A percentile compares a stretch with the other conserved stretches of the same genome.
Evolutionary conservation across 2,329 filamentous ascomycete species (phyloP).

Genomic region (Alternaria arborescens): DNA sequence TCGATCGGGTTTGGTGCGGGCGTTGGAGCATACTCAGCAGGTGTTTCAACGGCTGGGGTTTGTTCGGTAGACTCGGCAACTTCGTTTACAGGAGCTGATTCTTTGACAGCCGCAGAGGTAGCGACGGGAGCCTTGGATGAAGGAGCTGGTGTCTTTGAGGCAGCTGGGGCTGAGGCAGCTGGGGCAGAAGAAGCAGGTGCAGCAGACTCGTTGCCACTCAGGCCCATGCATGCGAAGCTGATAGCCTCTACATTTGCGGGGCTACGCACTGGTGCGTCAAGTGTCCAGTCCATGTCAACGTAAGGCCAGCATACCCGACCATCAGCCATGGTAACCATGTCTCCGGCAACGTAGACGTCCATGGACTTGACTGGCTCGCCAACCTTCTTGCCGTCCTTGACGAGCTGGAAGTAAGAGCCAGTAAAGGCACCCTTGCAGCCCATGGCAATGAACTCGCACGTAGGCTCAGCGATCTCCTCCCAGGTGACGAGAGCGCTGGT

Average conservation of each 20-base stretch:
- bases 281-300: constrained; percentile 63
- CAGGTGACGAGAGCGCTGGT: constrained; percentile 65
- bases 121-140: constrained; percentile 16
- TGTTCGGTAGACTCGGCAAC: neutral
- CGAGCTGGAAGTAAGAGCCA: constrained; percentile 68
- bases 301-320: constrained; percentile 70
- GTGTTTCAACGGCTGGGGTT: constrained; percentile 1
- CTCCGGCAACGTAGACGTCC: constrained; percentile 67
- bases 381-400: constrained; percentile 62
- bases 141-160: neutral
- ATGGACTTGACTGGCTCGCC: constrained; percentile 60
- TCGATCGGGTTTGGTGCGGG: neutral
- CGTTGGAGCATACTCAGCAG: neutral
- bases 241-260: constrained; percentile 54
- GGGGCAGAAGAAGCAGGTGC: constrained; percentile 11
- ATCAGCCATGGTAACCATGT: constrained; percentile 68
- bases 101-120: constrained; percentile 3
- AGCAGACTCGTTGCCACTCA: neutral
- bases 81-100: constrained; percentile 8
- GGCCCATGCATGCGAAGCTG: constrained; percentile 62
- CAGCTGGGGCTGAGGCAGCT: constrained; percentile 6
- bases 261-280: constrained; percentile 52
- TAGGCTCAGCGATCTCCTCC: constrained; percentile 67
- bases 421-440: constrained; percentile 67
- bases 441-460: constrained; percentile 66